Percentiles rank a stretch among this genome's conserved stretches.
Evolutionary conservation across 495 filamentous ascomycete species (phyloP).

Genomic region (Immersiella caudata): DNA sequence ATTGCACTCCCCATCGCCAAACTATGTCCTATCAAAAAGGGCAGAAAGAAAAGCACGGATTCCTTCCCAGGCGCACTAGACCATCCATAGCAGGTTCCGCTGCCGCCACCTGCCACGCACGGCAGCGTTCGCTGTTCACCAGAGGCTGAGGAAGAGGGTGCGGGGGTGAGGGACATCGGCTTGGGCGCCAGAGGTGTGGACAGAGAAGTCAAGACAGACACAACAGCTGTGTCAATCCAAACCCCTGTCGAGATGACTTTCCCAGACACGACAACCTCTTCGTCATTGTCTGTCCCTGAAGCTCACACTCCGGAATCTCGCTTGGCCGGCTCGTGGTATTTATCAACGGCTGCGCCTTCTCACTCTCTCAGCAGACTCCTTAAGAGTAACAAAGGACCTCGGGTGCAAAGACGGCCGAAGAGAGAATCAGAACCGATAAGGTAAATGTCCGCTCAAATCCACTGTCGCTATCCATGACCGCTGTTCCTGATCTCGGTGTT

Average conservation of each 20-base stretch:
- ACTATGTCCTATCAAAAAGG: constrained; percentile 19
- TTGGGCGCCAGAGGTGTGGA: neutral
- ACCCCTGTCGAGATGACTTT: neutral
- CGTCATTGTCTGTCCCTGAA: neutral
- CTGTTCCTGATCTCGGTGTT: neutral
- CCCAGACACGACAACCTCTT: neutral
- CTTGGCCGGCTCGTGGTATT: constrained; percentile 2
- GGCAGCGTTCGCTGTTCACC: neutral
- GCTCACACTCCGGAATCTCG: neutral
- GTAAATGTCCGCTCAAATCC: constrained; percentile 17
- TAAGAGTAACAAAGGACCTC: constrained; percentile 11
- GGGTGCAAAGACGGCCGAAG: constrained; percentile 9
- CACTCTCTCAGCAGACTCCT: constrained; percentile 19
- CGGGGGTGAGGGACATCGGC: neutral
- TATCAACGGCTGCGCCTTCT: constrained; percentile 13
- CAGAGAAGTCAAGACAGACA: neutral
- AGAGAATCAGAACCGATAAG: constrained; percentile 16
- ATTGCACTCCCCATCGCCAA: constrained; percentile 24
- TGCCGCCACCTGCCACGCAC: neutral
- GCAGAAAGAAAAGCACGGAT: neutral
- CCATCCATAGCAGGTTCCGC: neutral
- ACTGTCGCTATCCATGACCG: neutral
- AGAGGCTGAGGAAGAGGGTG: neutral
- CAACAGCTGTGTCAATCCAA: neutral
- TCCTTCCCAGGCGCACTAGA: neutral